Conservation (phyloP, 495 filamentous ascomycete genomes). For the Xylaria palmicola region DNA sequence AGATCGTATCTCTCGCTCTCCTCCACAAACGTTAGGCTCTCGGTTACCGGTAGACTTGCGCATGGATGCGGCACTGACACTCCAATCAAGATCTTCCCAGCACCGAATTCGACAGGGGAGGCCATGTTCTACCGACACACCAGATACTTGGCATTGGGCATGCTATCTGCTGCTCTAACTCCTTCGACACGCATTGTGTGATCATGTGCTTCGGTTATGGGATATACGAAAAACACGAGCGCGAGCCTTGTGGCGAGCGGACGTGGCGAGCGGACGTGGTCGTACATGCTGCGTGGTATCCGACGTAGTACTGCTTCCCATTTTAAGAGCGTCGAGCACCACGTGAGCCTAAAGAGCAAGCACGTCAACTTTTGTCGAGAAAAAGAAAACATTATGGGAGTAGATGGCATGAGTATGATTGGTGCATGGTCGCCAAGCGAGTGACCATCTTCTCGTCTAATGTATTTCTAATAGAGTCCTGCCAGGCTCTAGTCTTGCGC, state of each 20-base stretch:
- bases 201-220: neutral
- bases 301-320: neutral
- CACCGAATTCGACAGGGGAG: neutral
- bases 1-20: conserved; percentile 9
- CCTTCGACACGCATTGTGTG: neutral
- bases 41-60: neutral
- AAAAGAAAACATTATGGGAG: neutral
- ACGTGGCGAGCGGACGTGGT: neutral
- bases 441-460: neutral
- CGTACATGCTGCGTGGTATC: neutral
- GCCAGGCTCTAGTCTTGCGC: too few relatives aligned
- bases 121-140: neutral
- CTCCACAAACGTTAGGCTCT: neutral
- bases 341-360: too few relatives aligned
- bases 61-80: neutral
- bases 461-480: neutral
- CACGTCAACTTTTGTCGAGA: neutral
- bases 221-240: neutral
- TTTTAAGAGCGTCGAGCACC: neutral
- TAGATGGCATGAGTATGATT: neutral
- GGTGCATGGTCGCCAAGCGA: neutral
- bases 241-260: neutral
- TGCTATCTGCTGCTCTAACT: neutral
- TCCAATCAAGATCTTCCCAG: neutral
- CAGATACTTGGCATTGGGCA: neutral